These are phyloP conservation scores for Arthrobotrys megalospora DNA, from an alignment of 2,329 filamentous ascomycete genomes.

Conservation along the genomic window DNA sequence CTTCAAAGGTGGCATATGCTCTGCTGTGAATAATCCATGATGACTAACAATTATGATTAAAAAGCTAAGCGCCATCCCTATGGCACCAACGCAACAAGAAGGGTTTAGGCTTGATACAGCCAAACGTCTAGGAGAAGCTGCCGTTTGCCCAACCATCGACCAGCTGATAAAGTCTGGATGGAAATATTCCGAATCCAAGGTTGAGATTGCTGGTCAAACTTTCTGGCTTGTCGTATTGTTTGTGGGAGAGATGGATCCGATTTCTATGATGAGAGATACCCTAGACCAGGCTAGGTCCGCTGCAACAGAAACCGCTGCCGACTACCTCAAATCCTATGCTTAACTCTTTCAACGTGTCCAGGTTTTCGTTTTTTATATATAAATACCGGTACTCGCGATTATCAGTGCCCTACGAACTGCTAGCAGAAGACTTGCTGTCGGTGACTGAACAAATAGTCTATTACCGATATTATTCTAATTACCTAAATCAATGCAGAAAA, in stretches of 20 bases:
- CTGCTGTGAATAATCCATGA: neutral
- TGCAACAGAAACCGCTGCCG: neutral
- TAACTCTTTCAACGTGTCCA: neutral
- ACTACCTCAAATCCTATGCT: neutral
- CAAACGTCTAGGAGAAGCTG: neutral
- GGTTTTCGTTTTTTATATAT: neutral
- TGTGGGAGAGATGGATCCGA: neutral
- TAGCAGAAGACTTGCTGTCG: neutral
- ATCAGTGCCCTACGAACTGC: neutral
- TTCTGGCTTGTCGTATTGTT: slow-evolving; percentile 23
- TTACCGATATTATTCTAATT: neutral
- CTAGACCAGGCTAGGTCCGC: neutral
- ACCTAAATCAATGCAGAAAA: neutral
- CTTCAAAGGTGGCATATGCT: neutral
- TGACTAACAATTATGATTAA: neutral
- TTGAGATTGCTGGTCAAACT: neutral
- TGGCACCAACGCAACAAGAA: neutral
- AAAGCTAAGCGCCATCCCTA: neutral
- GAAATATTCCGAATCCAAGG: neutral
- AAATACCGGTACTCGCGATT: neutral
- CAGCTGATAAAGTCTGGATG: neutral
- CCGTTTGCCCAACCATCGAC: neutral
- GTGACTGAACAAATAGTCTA: neutral
- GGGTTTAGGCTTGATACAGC: neutral
- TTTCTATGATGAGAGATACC: neutral